Percentiles rank a stretch among this genome's conserved stretches.
Conservation (phyloP, 169 alveolate genomes). For the Neospora caninum region DNA sequence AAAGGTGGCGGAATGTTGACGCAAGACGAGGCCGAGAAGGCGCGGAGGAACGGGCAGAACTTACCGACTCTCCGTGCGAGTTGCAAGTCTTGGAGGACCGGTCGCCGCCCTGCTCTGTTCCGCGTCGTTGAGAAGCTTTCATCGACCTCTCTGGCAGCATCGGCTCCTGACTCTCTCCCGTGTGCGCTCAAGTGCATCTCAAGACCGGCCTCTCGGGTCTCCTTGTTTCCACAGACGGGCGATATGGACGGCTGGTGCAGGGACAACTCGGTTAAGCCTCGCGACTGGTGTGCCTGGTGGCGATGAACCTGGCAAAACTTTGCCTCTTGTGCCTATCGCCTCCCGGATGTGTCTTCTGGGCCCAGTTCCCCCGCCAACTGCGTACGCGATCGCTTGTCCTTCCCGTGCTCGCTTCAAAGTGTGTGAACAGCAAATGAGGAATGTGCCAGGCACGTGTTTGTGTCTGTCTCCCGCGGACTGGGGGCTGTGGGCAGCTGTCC, state of each 20-base stretch:
- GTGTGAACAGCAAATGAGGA: no score
- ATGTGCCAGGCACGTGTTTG: no score
- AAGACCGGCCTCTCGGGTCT: not conserved
- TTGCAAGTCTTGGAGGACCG: not conserved
- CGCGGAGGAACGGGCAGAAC: not conserved
- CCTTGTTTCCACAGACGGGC: not conserved
- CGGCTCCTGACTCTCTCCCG: not conserved
- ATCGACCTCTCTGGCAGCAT: not conserved
- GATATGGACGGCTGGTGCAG: not conserved
- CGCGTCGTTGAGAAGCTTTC: not conserved
- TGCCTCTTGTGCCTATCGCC: no score
- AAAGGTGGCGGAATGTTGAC: not conserved
- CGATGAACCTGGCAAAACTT: no score
- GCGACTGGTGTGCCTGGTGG: no score
- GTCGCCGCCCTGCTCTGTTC: not conserved
- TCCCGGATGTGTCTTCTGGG: no score
- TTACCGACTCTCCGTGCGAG: not conserved
- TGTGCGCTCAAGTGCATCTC: not conserved
- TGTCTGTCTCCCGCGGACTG: no score
- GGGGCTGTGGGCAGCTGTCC: no score
- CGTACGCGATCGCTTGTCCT: no score
- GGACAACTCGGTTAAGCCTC: no score
- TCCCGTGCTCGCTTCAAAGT: no score
- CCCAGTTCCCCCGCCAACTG: no score
- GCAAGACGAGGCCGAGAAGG: constrained; percentile 11